Conservation (phyloP, 768 basidiomycete genomes). For the Kwoniella bestiolae region DNA sequence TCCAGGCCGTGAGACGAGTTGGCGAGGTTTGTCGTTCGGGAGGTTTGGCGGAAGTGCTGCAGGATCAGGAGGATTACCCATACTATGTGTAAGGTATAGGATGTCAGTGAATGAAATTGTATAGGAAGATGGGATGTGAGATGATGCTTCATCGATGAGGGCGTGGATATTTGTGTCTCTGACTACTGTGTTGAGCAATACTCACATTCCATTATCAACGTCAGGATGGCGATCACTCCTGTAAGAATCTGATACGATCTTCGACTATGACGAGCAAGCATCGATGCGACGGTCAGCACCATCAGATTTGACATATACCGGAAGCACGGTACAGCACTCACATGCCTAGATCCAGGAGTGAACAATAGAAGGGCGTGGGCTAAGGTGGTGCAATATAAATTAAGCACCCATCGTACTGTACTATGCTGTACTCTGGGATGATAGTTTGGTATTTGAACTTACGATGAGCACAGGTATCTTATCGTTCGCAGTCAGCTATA, state of each 20-base stretch:
- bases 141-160: too few relatives aligned
- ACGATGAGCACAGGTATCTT: slow-evolving; percentile 13
- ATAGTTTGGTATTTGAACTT: neutral
- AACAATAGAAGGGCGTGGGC: slow-evolving; percentile 25
- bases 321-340: neutral
- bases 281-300: neutral
- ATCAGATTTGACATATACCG: neutral
- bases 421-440: too few relatives aligned
- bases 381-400: neutral
- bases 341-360: slow-evolving; percentile 11
- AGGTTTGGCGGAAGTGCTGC: slow-evolving; percentile 10
- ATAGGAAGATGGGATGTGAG: too few relatives aligned
- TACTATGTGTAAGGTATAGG: neutral
- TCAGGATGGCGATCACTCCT: slow-evolving; percentile 11
- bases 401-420: too few relatives aligned
- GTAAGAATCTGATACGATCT: slow-evolving; percentile 17
- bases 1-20: slow-evolving; percentile 1
- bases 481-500: neutral
- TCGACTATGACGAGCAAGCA: slow-evolving; percentile 4
- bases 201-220: slow-evolving; percentile 23
- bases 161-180: too few relatives aligned
- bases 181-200: neutral
- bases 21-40: neutral
- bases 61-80: slow-evolving; percentile 15
- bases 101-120: too few relatives aligned